Conservation (phyloP, 2,329 filamentous ascomycete genomes). For the Aspergillus flavus region DNA sequence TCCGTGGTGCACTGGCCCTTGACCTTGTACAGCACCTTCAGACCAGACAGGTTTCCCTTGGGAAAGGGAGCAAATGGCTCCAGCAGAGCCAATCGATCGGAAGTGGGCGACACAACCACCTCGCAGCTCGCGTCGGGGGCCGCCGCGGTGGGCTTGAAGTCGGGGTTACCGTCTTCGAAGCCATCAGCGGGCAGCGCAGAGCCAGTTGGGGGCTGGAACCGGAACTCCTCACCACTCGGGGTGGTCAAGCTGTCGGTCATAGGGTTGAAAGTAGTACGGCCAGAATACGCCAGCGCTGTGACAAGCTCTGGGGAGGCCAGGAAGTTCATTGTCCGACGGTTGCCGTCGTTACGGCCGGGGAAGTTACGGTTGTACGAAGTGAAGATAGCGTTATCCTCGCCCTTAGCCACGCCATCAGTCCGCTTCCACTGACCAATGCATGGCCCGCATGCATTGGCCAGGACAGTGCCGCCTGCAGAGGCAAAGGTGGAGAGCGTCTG, state of each 20-base stretch:
- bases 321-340: constrained; percentile 98
- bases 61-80: constrained; percentile 91
- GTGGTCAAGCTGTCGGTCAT: constrained; percentile 83
- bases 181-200: constrained; percentile 67
- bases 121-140: constrained; percentile 69
- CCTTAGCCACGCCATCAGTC: constrained; percentile 81
- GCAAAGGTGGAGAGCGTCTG: constrained; percentile 84
- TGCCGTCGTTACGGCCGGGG: constrained; percentile 93
- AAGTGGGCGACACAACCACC: constrained; percentile 83
- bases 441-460: constrained; percentile 93
- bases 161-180: constrained; percentile 77
- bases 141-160: constrained; percentile 72
- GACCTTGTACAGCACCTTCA: constrained; percentile 92
- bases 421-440: constrained; percentile 96
- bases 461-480: constrained; percentile 80
- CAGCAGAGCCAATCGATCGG: constrained; percentile 83
- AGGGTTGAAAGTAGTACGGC: constrained; percentile 93
- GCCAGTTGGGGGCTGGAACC: constrained; percentile 74
- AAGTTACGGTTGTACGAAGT: constrained; percentile 99
- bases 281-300: constrained; percentile 92
- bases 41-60: constrained; percentile 68
- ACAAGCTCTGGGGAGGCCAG: constrained; percentile 95
- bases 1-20: constrained; percentile 98
- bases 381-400: constrained; percentile 88
- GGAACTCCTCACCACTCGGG: constrained; percentile 78